Conservation (phyloP, 1,284 basidiomycete species). For the Sanghuangporus weigelae region DNA sequence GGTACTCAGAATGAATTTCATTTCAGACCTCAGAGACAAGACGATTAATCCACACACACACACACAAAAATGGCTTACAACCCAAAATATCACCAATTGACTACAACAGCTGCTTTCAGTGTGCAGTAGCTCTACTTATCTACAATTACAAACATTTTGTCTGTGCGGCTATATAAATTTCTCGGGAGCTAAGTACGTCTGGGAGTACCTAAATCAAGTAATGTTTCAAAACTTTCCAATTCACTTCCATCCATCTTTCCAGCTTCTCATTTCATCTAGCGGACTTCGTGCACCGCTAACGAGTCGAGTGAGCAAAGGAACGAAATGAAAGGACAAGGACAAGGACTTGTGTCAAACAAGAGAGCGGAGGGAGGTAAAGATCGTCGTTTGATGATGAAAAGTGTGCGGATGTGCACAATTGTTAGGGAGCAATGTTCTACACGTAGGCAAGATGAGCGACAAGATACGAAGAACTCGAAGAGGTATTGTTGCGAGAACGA, state of each 20-base stretch:
- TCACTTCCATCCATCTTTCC: not conserved
- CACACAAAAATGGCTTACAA: too few species aligned
- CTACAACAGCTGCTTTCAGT: too few species aligned
- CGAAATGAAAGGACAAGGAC: not conserved
- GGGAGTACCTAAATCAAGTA: not conserved
- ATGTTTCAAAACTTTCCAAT: too few species aligned
- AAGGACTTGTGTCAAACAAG: not conserved
- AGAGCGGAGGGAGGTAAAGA: not conserved
- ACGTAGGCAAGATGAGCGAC: not conserved
- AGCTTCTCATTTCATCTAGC: not conserved
- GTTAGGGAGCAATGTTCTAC: not conserved
- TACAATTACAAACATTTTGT: not conserved
- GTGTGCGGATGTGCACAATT: not conserved
- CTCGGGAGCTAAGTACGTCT: not conserved
- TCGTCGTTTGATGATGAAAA: not conserved
- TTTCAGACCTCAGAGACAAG: too few species aligned
- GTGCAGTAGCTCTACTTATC: not conserved
- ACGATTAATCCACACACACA: too few species aligned
- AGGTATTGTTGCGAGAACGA: not conserved
- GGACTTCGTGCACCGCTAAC: not conserved
- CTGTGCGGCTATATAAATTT: not conserved
- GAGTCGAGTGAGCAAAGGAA: not conserved
- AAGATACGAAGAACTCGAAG: not conserved
- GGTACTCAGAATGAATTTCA: too few species aligned
- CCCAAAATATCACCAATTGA: too few species aligned